Evolutionary conservation across 768 basidiomycete species (phyloP), one percentile per base, ranked within the genome.

Genomic region (Rhizopogon rudus): DNA sequence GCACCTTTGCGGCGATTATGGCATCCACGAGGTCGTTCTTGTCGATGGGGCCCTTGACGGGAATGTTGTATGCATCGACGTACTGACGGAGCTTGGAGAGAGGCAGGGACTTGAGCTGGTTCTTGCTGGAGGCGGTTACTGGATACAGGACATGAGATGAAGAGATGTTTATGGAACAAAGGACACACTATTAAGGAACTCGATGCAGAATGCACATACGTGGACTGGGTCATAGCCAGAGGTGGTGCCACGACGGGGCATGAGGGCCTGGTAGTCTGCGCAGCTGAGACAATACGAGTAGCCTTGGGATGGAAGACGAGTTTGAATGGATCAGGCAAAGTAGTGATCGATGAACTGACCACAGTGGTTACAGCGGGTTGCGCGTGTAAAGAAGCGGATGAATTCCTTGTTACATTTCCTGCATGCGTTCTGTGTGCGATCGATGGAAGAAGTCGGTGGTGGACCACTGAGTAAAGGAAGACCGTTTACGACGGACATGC

Each of bases 401-500:
- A 90, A 90, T 64, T 90, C 88, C 66, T 77, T 89, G 65, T 76
- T 81, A 65, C 88, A 91, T 66, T 82, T 89, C 65, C 86, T 79
- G 58, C 88, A 90, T 4, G 74, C 67, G 7, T 56, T 55, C 55
- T 73, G 75, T 56, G 66, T 49, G 51, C 70, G n/a, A 55, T 56
- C 54, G 57, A 70, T 59, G 28, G 68, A 56, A 51, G 70, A 70
- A 5, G 68, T 54, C 0, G 81, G 80, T 2, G 83, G 81, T 7
- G 80, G 85, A 1, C 87, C 87, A 59, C 87, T 90, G 41, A 91
- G 77, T 10, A 91, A 71, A 0, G 88, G 88, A 56, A 91, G 70
- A 35, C 88, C 88, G 31, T 35, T 48, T 0, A 48, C 2, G 33
- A 14, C 20, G 33, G 46, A 48, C 31, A 48, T 33, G 4, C 12